Percentiles rank a stretch among this genome's conserved stretches.
These are phyloP conservation scores for Colletotrichum plurivorum DNA, from an alignment of 2,329 filamentous ascomycete genomes.

Conservation along the genomic window DNA sequence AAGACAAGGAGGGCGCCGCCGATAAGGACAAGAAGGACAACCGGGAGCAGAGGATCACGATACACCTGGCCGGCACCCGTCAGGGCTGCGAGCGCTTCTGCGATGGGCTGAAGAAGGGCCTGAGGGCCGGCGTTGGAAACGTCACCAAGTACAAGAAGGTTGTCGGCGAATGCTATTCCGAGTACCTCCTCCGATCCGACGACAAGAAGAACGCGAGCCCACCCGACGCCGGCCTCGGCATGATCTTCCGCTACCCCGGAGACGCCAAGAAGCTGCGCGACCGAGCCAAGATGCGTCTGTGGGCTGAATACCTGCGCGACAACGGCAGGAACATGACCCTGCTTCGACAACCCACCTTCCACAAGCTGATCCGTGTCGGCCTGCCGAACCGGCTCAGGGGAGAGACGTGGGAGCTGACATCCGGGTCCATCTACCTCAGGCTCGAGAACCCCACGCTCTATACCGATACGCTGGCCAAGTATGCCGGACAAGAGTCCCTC, in stretches of 20 bases:
- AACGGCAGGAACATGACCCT: slow-evolving; percentile 94
- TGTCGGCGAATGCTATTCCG: slow-evolving; percentile 89
- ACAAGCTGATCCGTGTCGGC: slow-evolving; percentile 96
- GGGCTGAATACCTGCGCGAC: slow-evolving; percentile 96
- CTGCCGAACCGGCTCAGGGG: slow-evolving; percentile 93
- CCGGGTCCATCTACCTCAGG: slow-evolving; percentile 89
- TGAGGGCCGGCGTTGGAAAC: slow-evolving; percentile 89
- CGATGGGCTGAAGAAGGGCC: slow-evolving; percentile 91
- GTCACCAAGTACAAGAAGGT: slow-evolving; percentile 88
- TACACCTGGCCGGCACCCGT: slow-evolving; percentile 90
- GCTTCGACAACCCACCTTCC: slow-evolving; percentile 95
- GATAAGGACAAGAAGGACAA: slow-evolving; percentile 55
- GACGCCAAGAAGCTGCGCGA: slow-evolving; percentile 95
- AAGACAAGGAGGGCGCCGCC: slow-evolving; percentile 54
- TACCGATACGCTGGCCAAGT: slow-evolving; percentile 85
- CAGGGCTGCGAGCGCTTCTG: slow-evolving; percentile 95
- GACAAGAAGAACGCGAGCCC: slow-evolving; percentile 74
- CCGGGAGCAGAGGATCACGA: slow-evolving; percentile 86
- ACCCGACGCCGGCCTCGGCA: slow-evolving; percentile 94
- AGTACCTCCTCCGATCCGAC: slow-evolving; percentile 79
- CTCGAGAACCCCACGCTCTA: slow-evolving; percentile 90
- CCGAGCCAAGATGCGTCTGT: slow-evolving; percentile 95
- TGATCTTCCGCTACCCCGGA: slow-evolving; percentile 94
- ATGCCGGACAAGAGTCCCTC: slow-evolving; percentile 87
- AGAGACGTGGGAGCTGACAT: slow-evolving; percentile 96